A percentile compares a stretch with the other conserved stretches of the same genome.
Evolutionary conservation across 78 protist genomes (phyloP).

Genomic region (Protostelium mycophagum): DNA sequence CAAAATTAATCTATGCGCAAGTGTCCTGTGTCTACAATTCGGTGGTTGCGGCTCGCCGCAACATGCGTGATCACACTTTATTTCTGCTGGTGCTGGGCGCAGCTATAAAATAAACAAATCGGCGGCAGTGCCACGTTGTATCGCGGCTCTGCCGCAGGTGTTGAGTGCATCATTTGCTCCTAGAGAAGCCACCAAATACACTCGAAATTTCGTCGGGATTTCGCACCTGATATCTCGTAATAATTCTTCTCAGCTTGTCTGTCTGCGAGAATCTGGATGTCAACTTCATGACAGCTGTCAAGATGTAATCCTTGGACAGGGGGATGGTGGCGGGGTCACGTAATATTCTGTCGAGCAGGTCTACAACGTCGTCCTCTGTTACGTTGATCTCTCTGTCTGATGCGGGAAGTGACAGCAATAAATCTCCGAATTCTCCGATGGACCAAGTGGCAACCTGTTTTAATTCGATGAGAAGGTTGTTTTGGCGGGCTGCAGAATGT

Average conservation of each 20-base stretch:
- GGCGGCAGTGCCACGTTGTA: no score
- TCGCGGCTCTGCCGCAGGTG: no score
- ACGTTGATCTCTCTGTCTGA: slow-evolving; percentile 22
- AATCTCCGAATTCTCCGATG: slow-evolving; percentile 92
- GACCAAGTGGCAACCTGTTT: slow-evolving; percentile 71
- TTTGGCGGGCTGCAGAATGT: not conserved
- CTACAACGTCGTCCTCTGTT: slow-evolving; percentile 41
- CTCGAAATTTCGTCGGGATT: no score
- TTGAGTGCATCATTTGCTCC: no score
- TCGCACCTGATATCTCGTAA: slow-evolving; percentile 9
- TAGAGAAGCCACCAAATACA: no score
- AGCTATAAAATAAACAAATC: no score
- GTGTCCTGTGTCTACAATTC: no score
- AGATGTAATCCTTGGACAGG: slow-evolving; percentile 57
- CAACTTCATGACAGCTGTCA: slow-evolving; percentile 79
- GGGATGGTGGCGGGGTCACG: slow-evolving; percentile 24
- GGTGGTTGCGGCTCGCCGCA: no score
- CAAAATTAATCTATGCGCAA: no score
- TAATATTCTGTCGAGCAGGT: slow-evolving; percentile 45
- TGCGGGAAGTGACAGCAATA: slow-evolving; percentile 22
- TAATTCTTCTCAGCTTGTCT: not conserved
- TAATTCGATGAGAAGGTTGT: not conserved
- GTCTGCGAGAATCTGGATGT: slow-evolving; percentile 48
- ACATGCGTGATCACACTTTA: no score
- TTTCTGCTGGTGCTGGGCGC: no score